Percentiles rank a stretch among this genome's conserved stretches.
phyloP scores from a whole-genome alignment of 23 red algal species.

The Cyanidium caldarium region DNA sequence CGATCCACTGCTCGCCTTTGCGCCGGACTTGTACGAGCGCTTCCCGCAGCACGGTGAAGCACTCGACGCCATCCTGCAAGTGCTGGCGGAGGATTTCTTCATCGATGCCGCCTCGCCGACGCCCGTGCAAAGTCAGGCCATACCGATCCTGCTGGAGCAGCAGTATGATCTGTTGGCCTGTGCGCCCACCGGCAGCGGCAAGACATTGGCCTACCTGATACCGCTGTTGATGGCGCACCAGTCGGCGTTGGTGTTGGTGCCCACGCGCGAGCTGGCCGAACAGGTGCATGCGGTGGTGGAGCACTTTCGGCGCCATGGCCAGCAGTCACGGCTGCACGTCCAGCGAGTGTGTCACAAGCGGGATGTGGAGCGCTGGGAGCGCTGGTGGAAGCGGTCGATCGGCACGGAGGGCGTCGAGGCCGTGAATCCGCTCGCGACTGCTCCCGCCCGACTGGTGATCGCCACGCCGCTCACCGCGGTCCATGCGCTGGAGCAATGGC shows the following conservation, averaged over 20 bases:
- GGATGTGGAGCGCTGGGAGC: neutral
- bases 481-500: neutral
- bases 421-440: neutral
- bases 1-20: neutral
- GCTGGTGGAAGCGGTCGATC: neutral
- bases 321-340: too few relatives aligned
- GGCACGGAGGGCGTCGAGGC: neutral
- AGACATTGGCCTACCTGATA: slow-evolving; percentile 48
- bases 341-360: neutral
- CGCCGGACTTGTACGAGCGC: neutral
- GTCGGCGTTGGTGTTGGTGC: slow-evolving; percentile 60
- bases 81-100: neutral
- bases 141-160: slow-evolving; percentile 21
- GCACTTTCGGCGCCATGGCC: slow-evolving; percentile 1
- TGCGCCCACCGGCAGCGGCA: slow-evolving; percentile 60
- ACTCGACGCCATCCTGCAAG: neutral
- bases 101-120: slow-evolving; percentile 25
- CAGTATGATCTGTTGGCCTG: slow-evolving; percentile 36
- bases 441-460: neutral
- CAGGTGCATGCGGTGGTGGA: slow-evolving; percentile 43
- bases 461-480: neutral
- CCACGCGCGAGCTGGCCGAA: slow-evolving; percentile 77
- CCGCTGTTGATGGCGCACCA: slow-evolving; percentile 23
- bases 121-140: slow-evolving; percentile 36
- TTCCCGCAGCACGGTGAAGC: neutral